phyloP scores from a whole-genome alignment of 1,139 yeast species.

The Nakaseomyces delphensis region DNA sequence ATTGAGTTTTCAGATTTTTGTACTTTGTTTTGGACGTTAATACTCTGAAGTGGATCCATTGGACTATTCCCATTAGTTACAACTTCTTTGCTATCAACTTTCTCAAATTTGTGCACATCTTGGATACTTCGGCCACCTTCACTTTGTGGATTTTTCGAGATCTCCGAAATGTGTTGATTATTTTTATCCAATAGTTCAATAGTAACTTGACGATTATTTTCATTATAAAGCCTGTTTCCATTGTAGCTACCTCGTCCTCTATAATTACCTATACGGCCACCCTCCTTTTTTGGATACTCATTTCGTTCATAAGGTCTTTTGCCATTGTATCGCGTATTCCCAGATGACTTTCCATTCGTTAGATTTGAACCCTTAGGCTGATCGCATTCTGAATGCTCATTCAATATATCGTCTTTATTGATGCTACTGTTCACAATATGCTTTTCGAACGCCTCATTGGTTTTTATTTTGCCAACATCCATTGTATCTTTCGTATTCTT shows the following conservation, averaged over 20 bases:
- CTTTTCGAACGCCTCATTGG: no score
- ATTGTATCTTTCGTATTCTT: not conserved
- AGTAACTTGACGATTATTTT: not conserved
- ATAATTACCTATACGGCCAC: not conserved
- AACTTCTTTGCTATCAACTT: no score
- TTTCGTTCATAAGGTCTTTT: not conserved
- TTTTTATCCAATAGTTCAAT: no score
- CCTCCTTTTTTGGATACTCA: not conserved
- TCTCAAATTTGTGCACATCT: no score
- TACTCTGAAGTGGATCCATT: no score
- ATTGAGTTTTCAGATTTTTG: no score
- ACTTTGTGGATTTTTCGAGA: no score
- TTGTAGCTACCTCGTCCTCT: not conserved
- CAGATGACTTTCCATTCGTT: not conserved
- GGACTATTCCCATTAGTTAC: no score
- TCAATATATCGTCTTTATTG: not conserved
- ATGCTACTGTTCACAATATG: not conserved
- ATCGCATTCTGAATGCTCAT: not conserved
- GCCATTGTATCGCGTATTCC: not conserved
- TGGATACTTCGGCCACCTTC: no score
- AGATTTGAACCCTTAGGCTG: not conserved
- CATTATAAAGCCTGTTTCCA: not conserved
- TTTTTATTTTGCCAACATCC: not conserved
- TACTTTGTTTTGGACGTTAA: no score
- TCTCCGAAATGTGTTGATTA: no score